phyloP scores from a whole-genome alignment of 2,329 filamentous ascomycete genomes.

The Pseudogymnoascus sp. region DNA sequence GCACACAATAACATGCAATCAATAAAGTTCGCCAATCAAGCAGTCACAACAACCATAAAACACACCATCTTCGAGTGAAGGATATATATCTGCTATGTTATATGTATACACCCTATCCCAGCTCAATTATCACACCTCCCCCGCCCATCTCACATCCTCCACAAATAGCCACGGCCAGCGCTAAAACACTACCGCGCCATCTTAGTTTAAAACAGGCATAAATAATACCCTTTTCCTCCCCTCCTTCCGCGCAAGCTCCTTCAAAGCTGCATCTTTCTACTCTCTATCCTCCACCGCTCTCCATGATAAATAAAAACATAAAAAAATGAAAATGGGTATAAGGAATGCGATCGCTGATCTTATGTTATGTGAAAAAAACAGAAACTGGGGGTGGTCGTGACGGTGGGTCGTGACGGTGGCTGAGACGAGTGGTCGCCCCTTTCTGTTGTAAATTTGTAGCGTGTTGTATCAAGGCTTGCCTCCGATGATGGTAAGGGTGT shows the following conservation, averaged over 20 bases:
- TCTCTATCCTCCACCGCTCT: background rate
- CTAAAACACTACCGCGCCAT: background rate
- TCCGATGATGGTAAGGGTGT: background rate
- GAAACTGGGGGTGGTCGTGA: background rate
- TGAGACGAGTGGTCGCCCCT: background rate
- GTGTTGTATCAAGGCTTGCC: constrained; percentile 5
- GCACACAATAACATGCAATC: background rate
- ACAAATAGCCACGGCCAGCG: background rate
- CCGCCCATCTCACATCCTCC: background rate
- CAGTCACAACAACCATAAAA: background rate
- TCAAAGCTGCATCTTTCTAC: background rate
- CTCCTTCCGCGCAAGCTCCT: background rate
- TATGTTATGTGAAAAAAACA: background rate
- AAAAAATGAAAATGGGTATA: constrained; percentile 1
- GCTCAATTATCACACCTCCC: background rate
- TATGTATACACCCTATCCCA: constrained; percentile 1
- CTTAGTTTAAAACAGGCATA: background rate
- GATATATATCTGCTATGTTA: constrained; percentile 5
- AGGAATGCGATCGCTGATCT: constrained; percentile 7
- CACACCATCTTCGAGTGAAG: background rate
- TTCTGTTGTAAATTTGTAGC: background rate
- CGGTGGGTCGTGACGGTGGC: background rate
- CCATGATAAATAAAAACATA: background rate
- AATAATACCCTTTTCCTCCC: background rate
- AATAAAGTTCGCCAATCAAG: background rate